Evolutionary conservation across 2,329 filamentous ascomycete genomes (phyloP).

Genomic region (Fusarium sp.): DNA sequence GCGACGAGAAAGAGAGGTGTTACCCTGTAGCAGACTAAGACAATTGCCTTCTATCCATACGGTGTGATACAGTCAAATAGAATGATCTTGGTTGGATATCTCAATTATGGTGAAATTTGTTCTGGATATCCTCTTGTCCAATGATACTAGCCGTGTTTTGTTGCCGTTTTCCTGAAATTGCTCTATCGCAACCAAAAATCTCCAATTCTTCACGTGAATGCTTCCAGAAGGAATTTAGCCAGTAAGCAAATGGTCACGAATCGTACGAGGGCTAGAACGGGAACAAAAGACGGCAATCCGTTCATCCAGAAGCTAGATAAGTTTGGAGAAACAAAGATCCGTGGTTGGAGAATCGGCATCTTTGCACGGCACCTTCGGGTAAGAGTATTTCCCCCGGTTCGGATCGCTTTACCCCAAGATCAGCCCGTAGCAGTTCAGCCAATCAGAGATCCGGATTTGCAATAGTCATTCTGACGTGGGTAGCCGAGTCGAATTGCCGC

Average conservation of each 20-base stretch:
- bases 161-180: neutral
- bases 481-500: constrained; percentile 43
- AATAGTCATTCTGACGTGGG: constrained; percentile 34
- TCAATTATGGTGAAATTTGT: too few species aligned
- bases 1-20: neutral
- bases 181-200: neutral
- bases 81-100: neutral
- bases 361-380: constrained; percentile 32
- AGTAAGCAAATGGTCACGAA: constrained; percentile 2
- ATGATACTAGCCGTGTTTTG: neutral
- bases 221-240: neutral
- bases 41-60: too few species aligned
- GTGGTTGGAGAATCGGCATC: constrained; percentile 21
- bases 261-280: constrained; percentile 33
- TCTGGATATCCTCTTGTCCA: neutral
- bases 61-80: neutral
- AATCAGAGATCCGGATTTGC: constrained; percentile 23
- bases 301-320: constrained; percentile 13
- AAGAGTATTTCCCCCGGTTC: constrained; percentile 37
- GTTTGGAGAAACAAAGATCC: constrained; percentile 42
- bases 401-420: constrained; percentile 26
- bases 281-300: constrained; percentile 29
- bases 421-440: neutral
- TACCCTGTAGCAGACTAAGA: neutral
- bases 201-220: neutral